These are phyloP conservation scores for Thielaviopsis euricoi DNA, from an alignment of 2,329 filamentous ascomycete genomes.

Conservation along the genomic window DNA sequence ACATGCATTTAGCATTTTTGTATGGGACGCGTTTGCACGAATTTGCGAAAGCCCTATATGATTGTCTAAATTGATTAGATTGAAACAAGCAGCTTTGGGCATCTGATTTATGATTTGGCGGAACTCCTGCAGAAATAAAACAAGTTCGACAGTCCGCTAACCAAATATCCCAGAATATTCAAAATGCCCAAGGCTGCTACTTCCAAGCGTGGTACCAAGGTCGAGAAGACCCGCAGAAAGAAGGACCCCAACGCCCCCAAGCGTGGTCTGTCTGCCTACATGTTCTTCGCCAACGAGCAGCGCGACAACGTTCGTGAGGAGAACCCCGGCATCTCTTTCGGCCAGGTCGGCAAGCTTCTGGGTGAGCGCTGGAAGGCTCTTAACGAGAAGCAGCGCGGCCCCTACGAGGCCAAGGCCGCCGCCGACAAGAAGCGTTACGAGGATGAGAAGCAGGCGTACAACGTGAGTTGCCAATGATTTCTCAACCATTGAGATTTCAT, in stretches of 20 bases:
- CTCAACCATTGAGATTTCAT: background rate
- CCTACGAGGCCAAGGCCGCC: slow-evolving; percentile 93
- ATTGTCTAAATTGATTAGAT: background rate
- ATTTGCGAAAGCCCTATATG: background rate
- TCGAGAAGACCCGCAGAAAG: slow-evolving; percentile 39
- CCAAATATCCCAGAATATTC: slow-evolving; percentile 14
- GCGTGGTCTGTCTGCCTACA: slow-evolving; percentile 98
- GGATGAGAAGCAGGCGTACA: slow-evolving; percentile 90
- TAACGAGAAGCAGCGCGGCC: slow-evolving; percentile 77
- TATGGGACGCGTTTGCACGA: background rate
- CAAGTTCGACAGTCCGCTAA: background rate
- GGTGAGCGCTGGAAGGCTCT: slow-evolving; percentile 98
- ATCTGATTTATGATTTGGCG: too few relatives aligned
- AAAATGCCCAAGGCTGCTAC: slow-evolving; percentile 42
- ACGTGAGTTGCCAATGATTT: slow-evolving; percentile 38
- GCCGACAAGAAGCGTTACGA: slow-evolving; percentile 98
- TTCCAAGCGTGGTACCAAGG: slow-evolving; percentile 37
- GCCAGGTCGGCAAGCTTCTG: slow-evolving; percentile 93
- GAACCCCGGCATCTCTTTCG: slow-evolving; percentile 95
- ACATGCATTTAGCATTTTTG: background rate
- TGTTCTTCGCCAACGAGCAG: slow-evolving; percentile 99
- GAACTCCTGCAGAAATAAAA: background rate
- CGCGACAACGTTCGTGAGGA: slow-evolving; percentile 96
- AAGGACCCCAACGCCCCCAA: slow-evolving; percentile 94
- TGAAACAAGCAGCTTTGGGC: too few relatives aligned